Evolutionary conservation across 2,329 filamentous ascomycete genomes (phyloP), one percentile per base, ranked within the genome.

Genomic region (Venturia oleaginea): DNA sequence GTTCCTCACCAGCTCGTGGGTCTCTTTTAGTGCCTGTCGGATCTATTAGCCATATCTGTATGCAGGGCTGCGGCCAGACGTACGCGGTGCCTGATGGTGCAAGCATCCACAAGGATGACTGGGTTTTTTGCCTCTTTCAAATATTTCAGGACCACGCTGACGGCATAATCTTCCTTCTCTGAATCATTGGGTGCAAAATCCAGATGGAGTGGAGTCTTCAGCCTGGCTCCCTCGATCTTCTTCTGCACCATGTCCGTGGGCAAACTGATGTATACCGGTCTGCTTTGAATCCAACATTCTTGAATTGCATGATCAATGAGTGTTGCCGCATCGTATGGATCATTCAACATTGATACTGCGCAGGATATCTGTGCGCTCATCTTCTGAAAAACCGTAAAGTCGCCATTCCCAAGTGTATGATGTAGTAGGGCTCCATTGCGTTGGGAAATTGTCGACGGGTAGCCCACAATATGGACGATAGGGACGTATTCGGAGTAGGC

Each of bases 221-320:
- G 81, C 8, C 87, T 80, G 59, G 84, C 81, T 42, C 89, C 91
- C 72, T 93, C 87, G 30, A 96, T 78, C 76, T 92, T 90, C 73
- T 86, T 84, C 69, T 86, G 79, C 11, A 90, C 86, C 81, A 94
- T 89, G 72, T 96, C 90, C 19, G 89, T 90, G 2, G 92, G 91
- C 10, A 96, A 79, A 72, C 87, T 87, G 69, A 96, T 86, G 76
- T 96, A 96, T 61, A 95, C 89, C 2, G 92, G 92, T 24, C 89
- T 83, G 66, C 87, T 90, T 65, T 84, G 80, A 55, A 90, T 76
- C 78, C 84, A 91, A 73, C 90, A 94, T 75, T 91, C 82, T 38
- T 84, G 83, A 34, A 96, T 81, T 3, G 88, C 85, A 70, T 90
- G 82, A 73, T 96, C 92, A 69, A 96, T 92, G 70, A 91, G 84